phyloP scores from a whole-genome alignment of 208 protist species.

The Leishmania tropica region DNA sequence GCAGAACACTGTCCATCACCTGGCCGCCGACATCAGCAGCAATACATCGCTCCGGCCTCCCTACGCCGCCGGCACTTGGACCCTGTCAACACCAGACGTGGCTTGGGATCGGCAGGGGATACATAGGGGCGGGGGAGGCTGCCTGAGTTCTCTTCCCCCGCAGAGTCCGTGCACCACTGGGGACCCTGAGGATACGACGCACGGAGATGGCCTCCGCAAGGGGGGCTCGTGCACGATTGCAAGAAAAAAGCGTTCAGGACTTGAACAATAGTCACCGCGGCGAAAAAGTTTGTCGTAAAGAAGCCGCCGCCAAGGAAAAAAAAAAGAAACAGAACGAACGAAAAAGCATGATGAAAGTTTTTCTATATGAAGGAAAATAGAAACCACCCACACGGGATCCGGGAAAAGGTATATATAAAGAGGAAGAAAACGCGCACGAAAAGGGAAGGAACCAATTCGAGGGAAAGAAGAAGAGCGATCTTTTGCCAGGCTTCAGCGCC shows the following conservation, averaged over 20 bases:
- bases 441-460: not conserved
- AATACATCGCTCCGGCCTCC: not conserved
- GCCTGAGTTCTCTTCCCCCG: not conserved
- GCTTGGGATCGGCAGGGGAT: not conserved
- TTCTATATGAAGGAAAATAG: not conserved
- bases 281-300: not conserved
- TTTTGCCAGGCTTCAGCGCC: not conserved
- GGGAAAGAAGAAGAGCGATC: not conserved
- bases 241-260: not conserved
- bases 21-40: not conserved
- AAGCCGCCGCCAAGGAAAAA: not conserved
- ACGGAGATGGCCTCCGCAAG: not conserved
- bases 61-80: not conserved
- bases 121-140: not conserved
- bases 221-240: too few species aligned
- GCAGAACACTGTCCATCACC: not conserved
- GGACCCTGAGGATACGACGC: too few species aligned
- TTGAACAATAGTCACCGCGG: not conserved
- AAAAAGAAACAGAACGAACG: not conserved
- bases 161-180: too few species aligned
- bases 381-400: not conserved
- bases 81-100: not conserved
- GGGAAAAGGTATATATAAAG: not conserved
- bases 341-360: not conserved
- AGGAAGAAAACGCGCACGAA: not conserved